These are phyloP conservation scores for Lactarius akahatsu DNA, from an alignment of 768 basidiomycete species.

Conservation along the genomic window DNA sequence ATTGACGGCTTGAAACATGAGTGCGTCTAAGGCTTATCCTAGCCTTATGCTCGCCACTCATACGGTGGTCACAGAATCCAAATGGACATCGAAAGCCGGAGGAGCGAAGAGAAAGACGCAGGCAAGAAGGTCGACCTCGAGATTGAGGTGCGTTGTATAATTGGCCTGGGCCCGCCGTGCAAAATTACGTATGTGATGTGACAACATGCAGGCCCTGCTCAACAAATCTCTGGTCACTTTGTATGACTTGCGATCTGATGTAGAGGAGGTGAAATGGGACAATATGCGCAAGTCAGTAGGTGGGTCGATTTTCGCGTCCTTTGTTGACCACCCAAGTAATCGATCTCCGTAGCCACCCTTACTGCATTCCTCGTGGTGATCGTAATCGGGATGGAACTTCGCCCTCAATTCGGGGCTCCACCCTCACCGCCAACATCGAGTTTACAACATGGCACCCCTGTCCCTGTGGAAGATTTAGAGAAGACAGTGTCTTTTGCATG, in stretches of 20 bases:
- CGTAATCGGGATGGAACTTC: constrained; percentile 68
- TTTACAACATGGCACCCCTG: constrained; percentile 6
- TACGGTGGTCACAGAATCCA: constrained; percentile 63
- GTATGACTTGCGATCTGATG: constrained; percentile 75
- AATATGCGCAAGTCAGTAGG: constrained; percentile 83
- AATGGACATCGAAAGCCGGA: constrained; percentile 93
- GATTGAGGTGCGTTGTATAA: constrained; percentile 61
- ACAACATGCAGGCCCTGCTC: constrained; percentile 55
- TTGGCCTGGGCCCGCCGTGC: neutral
- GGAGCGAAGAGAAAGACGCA: constrained; percentile 85
- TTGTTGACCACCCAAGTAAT: neutral
- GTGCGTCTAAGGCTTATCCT: constrained; percentile 46
- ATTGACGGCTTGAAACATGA: constrained; percentile 88
- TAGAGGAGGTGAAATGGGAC: constrained; percentile 87
- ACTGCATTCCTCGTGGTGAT: constrained; percentile 67
- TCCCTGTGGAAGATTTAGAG: constrained; percentile 15
- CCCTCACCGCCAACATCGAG: constrained; percentile 33
- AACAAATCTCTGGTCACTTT: constrained; percentile 72
- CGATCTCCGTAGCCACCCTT: constrained; percentile 50
- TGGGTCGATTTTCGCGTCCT: constrained; percentile 39
- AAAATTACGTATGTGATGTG: neutral
- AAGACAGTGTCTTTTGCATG: constrained; percentile 23
- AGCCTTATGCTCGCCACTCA: neutral
- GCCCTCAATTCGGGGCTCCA: constrained; percentile 42
- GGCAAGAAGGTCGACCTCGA: constrained; percentile 79